A percentile compares a stretch with the other conserved stretches of the same genome.
These are phyloP conservation scores for Primulina tabacum DNA, from an alignment of 257 asterid genomes.

Conservation along the genomic window DNA sequence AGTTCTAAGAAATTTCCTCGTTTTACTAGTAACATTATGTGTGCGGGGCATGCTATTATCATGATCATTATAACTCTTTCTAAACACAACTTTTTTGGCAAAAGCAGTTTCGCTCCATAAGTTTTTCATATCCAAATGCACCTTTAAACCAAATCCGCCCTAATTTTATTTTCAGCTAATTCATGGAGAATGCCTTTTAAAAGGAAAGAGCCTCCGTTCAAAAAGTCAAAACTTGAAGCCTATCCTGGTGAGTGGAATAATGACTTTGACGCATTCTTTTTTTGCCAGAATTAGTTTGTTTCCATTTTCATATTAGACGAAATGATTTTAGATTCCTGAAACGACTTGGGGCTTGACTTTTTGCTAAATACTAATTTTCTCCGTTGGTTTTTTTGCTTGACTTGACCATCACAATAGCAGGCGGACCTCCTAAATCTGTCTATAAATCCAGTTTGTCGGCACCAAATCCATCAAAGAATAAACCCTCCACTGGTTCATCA, in stretches of 20 bases:
- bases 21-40: not conserved
- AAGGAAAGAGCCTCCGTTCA: conserved; percentile 77
- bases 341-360: not conserved
- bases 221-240: conserved; percentile 66
- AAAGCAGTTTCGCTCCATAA: not conserved
- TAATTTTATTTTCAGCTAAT: conserved; percentile 55
- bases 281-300: conserved; percentile 12
- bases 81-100: not conserved
- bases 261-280: conserved; percentile 24
- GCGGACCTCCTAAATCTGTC: conserved; percentile 62
- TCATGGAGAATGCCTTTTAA: conserved; percentile 54
- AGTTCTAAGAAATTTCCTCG: not conserved
- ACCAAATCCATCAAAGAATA: conserved; percentile 55
- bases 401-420: conserved; percentile 32
- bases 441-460: conserved; percentile 53
- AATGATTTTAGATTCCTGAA: not conserved
- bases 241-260: conserved; percentile 58
- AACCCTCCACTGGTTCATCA: conserved; percentile 47
- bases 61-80: conserved; percentile 1
- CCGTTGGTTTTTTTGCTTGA: conserved; percentile 19
- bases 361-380: not conserved
- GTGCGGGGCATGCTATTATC: not conserved
- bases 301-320: not conserved
- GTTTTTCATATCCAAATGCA: not conserved
- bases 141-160: conserved; percentile 16